Base-by-base conservation (phyloP, 208 protist genomes). In the Leishmania braziliensis region DNA sequence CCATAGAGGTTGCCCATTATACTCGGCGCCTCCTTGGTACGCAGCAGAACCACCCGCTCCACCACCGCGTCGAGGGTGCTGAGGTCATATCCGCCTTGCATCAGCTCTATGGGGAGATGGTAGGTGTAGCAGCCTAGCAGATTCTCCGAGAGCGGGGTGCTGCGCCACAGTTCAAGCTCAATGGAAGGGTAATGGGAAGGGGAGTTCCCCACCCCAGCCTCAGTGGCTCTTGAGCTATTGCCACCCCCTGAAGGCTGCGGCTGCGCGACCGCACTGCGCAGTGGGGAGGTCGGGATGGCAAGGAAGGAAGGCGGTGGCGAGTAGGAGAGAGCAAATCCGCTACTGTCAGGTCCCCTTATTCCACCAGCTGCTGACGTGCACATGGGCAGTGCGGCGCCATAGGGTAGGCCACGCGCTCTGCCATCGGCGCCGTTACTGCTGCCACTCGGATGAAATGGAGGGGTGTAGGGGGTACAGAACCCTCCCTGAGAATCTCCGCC, bases 111-210 rank as follows among this genome's bases (percentile, higher is more conserved):
- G 14, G 84, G 78, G 9, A 95, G 65, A 71, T 75, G 78, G 53
- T 91, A 88, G 6, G 82, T 79, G 81, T 83, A 90, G 33, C 74
- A 75, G n/a, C 85, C 84, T 36, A 95, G 80, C 71, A 85, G 83
- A 66, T 84, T 81, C 58, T 95, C 91, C 5, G 81, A 80, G 29
- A 39, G 66, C 16, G 69, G 48, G 2, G 86, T 85, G 82, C 84
- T 82, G 43, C 89, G 89, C 91, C 91, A 95, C 48, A 95, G 85
- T 72, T 95, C 91, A 5, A 95, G 65, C 12, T 86, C 81, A 43
- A 94, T 86, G n/a, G 84, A 70, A 5, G 84, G 84, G 66, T 84
- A 56, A 29, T 81, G 51, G 6, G 71, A 69, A 18, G 81, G 58
- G 12, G 23, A 20, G 20, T n/a, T 33, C 58, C 54, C 33, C 4